Evolutionary conservation across 208 protist genomes (phyloP).

Genomic region (Leishmania tropica): DNA sequence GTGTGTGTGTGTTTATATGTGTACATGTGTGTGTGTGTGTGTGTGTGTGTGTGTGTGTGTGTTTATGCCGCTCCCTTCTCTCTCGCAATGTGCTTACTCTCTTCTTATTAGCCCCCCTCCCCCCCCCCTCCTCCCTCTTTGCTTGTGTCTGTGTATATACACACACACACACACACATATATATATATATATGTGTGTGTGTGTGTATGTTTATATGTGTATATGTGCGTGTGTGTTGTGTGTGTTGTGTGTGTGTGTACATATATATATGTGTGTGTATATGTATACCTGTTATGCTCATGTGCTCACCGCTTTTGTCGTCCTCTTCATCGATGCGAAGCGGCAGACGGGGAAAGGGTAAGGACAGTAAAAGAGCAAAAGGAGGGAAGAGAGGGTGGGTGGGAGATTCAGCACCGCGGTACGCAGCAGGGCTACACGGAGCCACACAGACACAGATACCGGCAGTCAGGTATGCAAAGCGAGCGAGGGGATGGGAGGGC

Average conservation of each 20-base stretch:
- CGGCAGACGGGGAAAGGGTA: neutral
- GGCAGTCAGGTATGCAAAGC: neutral
- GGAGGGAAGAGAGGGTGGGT: neutral
- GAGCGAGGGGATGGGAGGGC: neutral
- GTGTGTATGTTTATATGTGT: neutral
- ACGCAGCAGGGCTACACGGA: neutral
- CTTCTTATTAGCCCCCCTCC: no score
- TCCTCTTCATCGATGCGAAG: neutral
- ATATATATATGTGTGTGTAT: neutral
- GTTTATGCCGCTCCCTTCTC: neutral
- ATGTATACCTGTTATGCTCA: neutral
- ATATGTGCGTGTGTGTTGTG: no score
- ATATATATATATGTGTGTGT: neutral
- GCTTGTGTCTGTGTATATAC: neutral
- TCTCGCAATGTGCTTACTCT: neutral
- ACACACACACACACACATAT: no score
- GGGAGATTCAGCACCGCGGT: neutral
- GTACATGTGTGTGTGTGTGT: neutral
- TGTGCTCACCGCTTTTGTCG: neutral
- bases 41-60: neutral
- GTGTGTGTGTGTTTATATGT: no score
- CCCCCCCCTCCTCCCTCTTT: no score
- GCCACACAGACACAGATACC: neutral
- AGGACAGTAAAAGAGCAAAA: neutral
- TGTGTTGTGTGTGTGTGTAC: neutral